Evolutionary conservation across 352 stramenopile species (phyloP).

Genomic region (Pythium folliculosum): DNA sequence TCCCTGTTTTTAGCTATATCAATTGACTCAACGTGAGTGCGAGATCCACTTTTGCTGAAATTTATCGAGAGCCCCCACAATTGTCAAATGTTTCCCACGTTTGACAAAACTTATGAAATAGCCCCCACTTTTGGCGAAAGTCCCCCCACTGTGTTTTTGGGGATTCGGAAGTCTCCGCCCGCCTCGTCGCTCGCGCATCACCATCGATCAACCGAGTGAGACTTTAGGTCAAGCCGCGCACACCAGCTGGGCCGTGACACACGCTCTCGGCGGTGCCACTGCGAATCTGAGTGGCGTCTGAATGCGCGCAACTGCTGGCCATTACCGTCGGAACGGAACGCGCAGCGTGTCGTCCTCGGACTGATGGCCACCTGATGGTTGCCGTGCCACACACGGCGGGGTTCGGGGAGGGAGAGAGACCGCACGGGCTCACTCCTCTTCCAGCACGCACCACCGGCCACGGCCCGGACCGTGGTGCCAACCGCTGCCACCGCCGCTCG

Average conservation of each 20-base stretch:
- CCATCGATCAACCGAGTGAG: conserved; percentile 2
- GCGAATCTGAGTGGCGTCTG: conserved; percentile 7
- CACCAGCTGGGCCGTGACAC: conserved; percentile 10
- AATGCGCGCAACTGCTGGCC: neutral
- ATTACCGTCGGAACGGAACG: neutral
- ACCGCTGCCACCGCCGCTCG: no score
- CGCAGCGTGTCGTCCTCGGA: no score
- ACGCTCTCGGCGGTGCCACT: conserved; percentile 4
- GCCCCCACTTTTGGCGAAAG: no score
- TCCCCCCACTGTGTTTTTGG: no score
- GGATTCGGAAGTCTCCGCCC: neutral
- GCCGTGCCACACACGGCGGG: no score
- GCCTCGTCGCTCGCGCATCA: neutral
- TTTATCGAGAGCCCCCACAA: no score
- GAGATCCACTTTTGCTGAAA: no score
- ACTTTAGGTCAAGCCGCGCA: conserved; percentile 5
- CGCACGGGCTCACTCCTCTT: neutral
- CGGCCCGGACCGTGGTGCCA: neutral
- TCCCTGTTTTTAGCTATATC: no score
- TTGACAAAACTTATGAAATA: no score
- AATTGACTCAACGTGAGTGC: no score
- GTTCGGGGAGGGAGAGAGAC: neutral
- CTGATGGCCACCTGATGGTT: neutral
- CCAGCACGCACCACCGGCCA: neutral
- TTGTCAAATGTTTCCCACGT: no score